Conservation (phyloP, 371 early-diverging fungal species). For the Syncephalastrum sp. region DNA sequence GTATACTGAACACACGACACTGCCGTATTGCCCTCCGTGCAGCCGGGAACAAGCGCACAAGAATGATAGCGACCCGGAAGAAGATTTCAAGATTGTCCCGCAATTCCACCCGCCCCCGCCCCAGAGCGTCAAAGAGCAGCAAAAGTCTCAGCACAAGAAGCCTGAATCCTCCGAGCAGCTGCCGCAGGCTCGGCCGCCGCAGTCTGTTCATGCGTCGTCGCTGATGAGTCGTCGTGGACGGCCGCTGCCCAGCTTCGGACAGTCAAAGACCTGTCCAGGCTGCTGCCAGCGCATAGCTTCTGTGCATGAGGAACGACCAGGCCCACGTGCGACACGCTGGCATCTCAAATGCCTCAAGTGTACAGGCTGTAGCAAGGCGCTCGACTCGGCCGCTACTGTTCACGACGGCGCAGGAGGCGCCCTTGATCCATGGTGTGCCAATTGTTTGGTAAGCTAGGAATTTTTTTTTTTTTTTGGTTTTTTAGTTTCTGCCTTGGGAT, state of each 20-base stretch:
- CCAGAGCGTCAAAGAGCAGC: neutral
- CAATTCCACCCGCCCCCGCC: conserved; percentile 18
- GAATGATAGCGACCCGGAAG: conserved; percentile 12
- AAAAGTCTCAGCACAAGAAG: neutral
- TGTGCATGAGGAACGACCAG: conserved; percentile 47
- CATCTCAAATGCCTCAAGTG: conserved; percentile 42
- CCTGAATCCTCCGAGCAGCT: neutral
- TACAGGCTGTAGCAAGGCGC: conserved; percentile 28
- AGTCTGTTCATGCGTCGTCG: conserved; percentile 24
- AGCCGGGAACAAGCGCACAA: conserved; percentile 7
- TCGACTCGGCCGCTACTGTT: conserved; percentile 44
- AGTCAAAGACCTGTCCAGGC: conserved; percentile 33
- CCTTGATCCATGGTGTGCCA: conserved; percentile 35
- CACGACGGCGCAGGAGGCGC: conserved; percentile 18
- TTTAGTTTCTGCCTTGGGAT: conserved; percentile 1
- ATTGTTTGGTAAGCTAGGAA: conserved; percentile 31
- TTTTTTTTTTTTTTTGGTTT: conserved; percentile 12
- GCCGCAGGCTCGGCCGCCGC: neutral
- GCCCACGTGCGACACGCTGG: conserved; percentile 44
- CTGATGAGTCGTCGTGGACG: conserved; percentile 36
- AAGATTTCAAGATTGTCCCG: conserved; percentile 38
- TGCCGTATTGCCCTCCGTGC: conserved; percentile 32
- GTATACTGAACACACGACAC: conserved; percentile 26
- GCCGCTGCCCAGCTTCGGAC: conserved; percentile 40
- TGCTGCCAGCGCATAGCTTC: conserved; percentile 34